Percentiles rank a stretch among this genome's conserved stretches.
Conservation (phyloP, 139 green algal genomes). For the Zygnema circumcarinatum region DNA sequence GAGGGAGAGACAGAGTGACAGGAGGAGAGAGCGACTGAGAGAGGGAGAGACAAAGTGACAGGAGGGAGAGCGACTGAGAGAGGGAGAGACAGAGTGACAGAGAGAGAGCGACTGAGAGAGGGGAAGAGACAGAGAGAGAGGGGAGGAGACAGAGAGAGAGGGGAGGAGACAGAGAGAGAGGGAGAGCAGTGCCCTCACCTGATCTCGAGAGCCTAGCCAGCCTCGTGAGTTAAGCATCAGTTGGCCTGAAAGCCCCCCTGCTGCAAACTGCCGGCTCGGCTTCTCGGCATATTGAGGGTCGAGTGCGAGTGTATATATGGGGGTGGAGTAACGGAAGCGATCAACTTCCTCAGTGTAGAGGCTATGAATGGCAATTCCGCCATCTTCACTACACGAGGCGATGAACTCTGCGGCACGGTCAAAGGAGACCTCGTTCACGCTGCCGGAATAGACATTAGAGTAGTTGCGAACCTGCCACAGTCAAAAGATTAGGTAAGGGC, state of each 20-base stretch:
- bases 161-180: too few species aligned
- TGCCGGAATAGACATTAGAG: neutral
- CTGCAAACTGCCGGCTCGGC: constrained; percentile 78
- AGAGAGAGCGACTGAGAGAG: too few species aligned
- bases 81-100: too few species aligned
- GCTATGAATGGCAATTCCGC: constrained; percentile 71
- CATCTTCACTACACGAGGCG: constrained; percentile 82
- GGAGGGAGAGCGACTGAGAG: too few species aligned
- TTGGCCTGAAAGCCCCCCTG: constrained; percentile 71
- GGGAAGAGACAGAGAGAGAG: too few species aligned
- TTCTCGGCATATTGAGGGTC: constrained; percentile 82
- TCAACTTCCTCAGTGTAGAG: constrained; percentile 10
- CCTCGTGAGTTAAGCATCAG: constrained; percentile 79
- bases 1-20: constrained; percentile 2
- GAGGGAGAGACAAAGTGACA: too few species aligned
- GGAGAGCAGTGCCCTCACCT: constrained; percentile 42
- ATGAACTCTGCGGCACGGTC: constrained; percentile 81
- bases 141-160: too few species aligned
- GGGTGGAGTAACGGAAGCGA: constrained; percentile 30
- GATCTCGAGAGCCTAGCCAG: constrained; percentile 84
- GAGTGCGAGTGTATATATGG: constrained; percentile 79
- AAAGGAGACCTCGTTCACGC: constrained; percentile 81
- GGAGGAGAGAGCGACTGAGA: too few species aligned
- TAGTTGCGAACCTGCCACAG: too few species aligned
- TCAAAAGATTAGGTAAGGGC: too few species aligned